Base-by-base conservation (phyloP, 768 basidiomycete species). In the Dacryopinax spathularia region DNA sequence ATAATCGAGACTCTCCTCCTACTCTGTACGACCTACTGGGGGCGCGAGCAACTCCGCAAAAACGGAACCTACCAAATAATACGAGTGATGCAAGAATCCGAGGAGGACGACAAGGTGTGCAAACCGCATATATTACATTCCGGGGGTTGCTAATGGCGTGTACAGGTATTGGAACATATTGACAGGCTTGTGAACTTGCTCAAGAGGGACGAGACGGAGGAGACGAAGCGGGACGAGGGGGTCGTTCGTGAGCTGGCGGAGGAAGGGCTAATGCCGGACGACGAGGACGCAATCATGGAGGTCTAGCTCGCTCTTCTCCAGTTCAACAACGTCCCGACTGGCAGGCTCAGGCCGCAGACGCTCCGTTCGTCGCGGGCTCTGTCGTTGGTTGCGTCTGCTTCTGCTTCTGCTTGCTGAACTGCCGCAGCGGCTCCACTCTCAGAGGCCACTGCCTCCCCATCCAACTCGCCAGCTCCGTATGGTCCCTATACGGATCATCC, bases 1-100 rank as follows among this genome's bases (percentile, higher is more conserved):
- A 87, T 89, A 69, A 77, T 97, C n/a, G 95, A 98, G 74, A 88
- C 91, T 0, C 77, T 99, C 20, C 80, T 97, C 0, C 75, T 99
- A 39, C 78, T 98, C 0, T 93, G 90, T 67, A 91, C 92, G 10
- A 93, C 90, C 0, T 84, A 85, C 25, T 89, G 87, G 82, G 94
- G 91, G 0, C 82, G 96, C 15, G 87, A 94, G 62, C 82, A 84
- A 63, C 78, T 91, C 64, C 80, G 96, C 31, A 75, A 78, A 25
- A 80, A 88, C 65, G 95, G 94, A 0, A 88, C 88, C 6, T 98
- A 98, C 73, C 85, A 87, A 71, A 85, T 98, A 56, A 76, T 98
- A 27, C 79, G 90, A 31, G 82, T 80, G 4, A 75, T 86, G 7
- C 95, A 99, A 72, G 79, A 85, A 67, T 79, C 79, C 25, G 96